Evolutionary conservation across 208 protist genomes (phyloP), one percentile per base, ranked within the genome.

Genomic region (Wallacemonas sp.): DNA sequence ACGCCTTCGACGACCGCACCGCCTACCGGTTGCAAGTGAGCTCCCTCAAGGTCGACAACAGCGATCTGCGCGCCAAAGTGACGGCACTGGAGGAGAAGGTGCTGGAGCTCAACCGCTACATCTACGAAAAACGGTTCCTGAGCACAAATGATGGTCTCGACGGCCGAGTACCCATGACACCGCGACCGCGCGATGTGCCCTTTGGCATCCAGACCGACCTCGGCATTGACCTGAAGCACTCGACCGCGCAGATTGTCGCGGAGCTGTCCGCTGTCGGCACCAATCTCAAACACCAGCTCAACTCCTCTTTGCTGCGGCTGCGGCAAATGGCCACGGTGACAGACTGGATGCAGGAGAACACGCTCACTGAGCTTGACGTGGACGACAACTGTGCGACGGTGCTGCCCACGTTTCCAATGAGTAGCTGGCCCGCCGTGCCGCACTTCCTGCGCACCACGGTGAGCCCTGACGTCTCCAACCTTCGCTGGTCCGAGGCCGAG

Each of bases 201-300:
- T 83, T 92, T 57, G 66, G 73, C 19, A 66, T 92, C 52, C 76
- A 90, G 48, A 87, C 77, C 6, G 86, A 92, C 58, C 68, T 92
- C 3, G 86, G 86, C 44, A 72, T 92, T 59, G 83, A 90, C 58
- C 69, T 92, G 24, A 79, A 79, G 41, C 73, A 79, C 17, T 82
- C 73, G 55, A 90, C 86, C 34, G 52, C 67, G n/a, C n/a, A 75
- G 36, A 77, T 92, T 46, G 39, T 92, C 13, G 41, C 76, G 2
- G 82, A 92, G 71, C 76, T 92, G n/a, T 39, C 80, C 6, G 73
- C 71, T 9, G 70, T 88, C 3, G 78, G 71, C 38, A 78, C 73
- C 45, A 92, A 92, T 74, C 76, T 90, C 30, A 92, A 92, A 68
- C 86, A 92, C 55, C 86, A 92, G 69, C 73, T 92, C 3, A 90